These are phyloP conservation scores for Pseudodiploospora longispora DNA, from an alignment of 2,329 filamentous ascomycete species.

Conservation along the genomic window DNA sequence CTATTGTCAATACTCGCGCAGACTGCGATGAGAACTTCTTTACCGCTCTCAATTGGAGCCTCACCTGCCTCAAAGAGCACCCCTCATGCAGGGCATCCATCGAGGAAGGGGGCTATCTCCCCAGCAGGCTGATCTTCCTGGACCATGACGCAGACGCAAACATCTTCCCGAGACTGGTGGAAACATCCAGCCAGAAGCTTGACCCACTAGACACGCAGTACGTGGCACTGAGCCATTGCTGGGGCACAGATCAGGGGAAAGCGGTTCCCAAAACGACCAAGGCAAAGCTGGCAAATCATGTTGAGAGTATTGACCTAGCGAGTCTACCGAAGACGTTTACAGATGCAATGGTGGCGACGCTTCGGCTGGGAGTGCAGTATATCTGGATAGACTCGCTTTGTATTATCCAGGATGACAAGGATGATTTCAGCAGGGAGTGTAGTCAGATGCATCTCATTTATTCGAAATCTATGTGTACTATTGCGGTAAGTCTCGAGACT, in stretches of 20 bases:
- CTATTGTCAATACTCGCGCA: not conserved
- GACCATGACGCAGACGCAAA: not conserved
- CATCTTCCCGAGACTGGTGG: not conserved
- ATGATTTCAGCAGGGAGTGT: not conserved
- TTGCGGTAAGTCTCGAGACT: not conserved
- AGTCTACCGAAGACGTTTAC: constrained; percentile 2
- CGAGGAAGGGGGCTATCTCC: not conserved
- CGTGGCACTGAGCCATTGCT: constrained; percentile 1
- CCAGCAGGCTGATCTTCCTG: not conserved
- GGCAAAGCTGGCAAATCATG: not conserved
- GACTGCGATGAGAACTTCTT: not conserved
- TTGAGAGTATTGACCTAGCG: not conserved
- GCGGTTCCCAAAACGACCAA: constrained; percentile 1
- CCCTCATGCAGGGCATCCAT: not conserved
- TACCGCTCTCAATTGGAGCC: not conserved
- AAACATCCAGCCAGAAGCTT: not conserved
- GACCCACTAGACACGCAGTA: not conserved
- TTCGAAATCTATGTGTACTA: not conserved
- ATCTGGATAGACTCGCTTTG: constrained; percentile 2
- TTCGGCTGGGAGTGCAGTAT: not conserved
- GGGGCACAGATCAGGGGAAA: not conserved
- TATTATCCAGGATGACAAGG: constrained; percentile 2
- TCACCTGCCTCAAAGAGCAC: not conserved
- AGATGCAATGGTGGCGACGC: not conserved
- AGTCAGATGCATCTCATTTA: constrained; percentile 1